Base-by-base conservation (phyloP, 2,329 filamentous ascomycete species). In the Spiromastix sp. region DNA sequence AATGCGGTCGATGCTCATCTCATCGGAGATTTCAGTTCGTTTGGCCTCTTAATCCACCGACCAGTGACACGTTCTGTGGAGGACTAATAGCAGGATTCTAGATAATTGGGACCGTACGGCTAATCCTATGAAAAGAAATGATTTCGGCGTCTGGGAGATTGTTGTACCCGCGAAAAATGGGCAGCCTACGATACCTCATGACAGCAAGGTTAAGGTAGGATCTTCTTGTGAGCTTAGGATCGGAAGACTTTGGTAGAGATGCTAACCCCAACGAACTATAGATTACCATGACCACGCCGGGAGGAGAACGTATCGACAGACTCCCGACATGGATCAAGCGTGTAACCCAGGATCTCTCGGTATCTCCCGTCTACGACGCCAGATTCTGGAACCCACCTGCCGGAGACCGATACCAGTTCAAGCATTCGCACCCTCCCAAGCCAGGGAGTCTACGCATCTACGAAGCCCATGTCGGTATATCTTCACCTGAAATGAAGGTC, bases 401-500 rank as follows among this genome's bases (percentile, higher is more conserved):
- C 32, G 64, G 68, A 25, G 77, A 93, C 53, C 75, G 67, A 52
- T 96, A 96, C 57, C 68, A 74, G 36, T 93, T 93, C 71, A 87
- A 93, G 65, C 74, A 96, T 59, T 51, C 72, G 30, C 74, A 81
- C 33, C 91, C 89, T 5, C 77, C 79, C 57, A 93, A 89, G 68
- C 91, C 91, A 1, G 59, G 69, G 38, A 94, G 86, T 50, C 77
- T 75, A n/a, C 80, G 91, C 33, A 86, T 98, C 39, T 98, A 98
- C 61, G 91, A 98, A 63, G 91, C 91, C n/a, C 91, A 98, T 54
- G 86, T 98, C 27, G 91, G 91, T 33, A 98, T 98, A 48, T 95
- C 89, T 4, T 91, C 85, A 2, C 85, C 87, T 1, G 89, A 96
- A 45, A 75, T 81, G 43, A 79, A 77, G 46, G 86, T 98, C 25